Evolutionary conservation across 805 yeast species (phyloP), one percentile per base, ranked within the genome.

Genomic region (Isabelozyma heimii): DNA sequence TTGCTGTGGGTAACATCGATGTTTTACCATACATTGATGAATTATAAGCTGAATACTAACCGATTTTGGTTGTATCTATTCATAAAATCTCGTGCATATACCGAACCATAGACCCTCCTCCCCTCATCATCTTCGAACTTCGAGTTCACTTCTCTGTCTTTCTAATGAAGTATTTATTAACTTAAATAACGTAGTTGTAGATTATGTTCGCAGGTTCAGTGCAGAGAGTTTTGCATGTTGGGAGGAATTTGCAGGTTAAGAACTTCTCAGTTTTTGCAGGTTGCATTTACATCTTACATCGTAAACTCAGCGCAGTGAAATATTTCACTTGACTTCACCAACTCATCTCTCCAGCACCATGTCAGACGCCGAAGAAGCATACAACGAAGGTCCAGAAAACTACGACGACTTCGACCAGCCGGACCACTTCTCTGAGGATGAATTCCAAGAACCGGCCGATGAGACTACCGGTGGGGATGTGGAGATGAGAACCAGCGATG

Each of bases 11-110:
- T 73, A 86, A 90, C 70, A 83, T 86, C 52, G 85, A 84, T 65
- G 83, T 82, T 57, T 83, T 92, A 75, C 97, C 99, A 63, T 87
- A 78, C 70, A 85, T 87, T 62, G 91, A 87, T 70, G 97, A 94
- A 77, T 85, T 92, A 73, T 88, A 87, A 58, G 46, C n/a, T n/a
- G 27, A 14, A 33, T 33, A 12, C 13, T 33, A 6, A 20, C 24
- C 24, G 24, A 20, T 20, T 13, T 30, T 30, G 35, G 35, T 30
- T 30, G 35, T 30, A 30, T 30, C 35, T 30, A 30, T 30, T 30
- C 35, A 30, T 30, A 30, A 30, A 30, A 10, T 30, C 35, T 30
- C 35, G 35, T 30, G 35, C 35, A 30, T 30, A 30, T 30, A 30
- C 35, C n/a, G 35, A 30, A 10, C 35, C 35, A 30, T 30, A 30